Evolutionary conservation across 2,329 filamentous ascomycete genomes (phyloP).

Genomic region (Fusarium duplospermum): DNA sequence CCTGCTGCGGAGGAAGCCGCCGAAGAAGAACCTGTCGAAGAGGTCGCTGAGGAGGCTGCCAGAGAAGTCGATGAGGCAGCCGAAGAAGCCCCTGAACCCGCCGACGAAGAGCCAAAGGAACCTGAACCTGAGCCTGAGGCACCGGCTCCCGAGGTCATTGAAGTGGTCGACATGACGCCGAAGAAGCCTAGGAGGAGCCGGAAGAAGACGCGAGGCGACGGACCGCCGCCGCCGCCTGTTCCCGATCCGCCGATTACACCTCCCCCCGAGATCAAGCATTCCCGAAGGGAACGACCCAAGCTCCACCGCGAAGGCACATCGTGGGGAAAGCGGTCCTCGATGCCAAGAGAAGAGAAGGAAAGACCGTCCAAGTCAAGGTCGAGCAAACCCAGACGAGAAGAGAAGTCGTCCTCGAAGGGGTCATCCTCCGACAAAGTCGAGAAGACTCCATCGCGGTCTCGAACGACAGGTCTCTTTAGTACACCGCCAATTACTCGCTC

Average conservation of each 20-base stretch:
- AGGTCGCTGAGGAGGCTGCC: slow-evolving; percentile 22
- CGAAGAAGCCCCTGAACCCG: background rate
- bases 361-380: slow-evolving; percentile 68
- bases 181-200: slow-evolving; percentile 58
- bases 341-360: slow-evolving; percentile 58
- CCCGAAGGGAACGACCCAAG: slow-evolving; percentile 81
- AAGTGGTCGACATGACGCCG: slow-evolving; percentile 63
- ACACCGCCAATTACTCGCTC: slow-evolving; percentile 75
- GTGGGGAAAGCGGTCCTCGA: slow-evolving; percentile 81
- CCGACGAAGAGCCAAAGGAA: slow-evolving; percentile 46
- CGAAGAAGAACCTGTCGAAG: slow-evolving; percentile 27
- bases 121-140: slow-evolving; percentile 35
- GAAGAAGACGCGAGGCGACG: slow-evolving; percentile 53
- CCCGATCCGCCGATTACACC: slow-evolving; percentile 61
- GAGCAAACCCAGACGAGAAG: slow-evolving; percentile 69
- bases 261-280: slow-evolving; percentile 67
- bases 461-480: slow-evolving; percentile 73
- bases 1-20: slow-evolving; percentile 37
- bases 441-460: slow-evolving; percentile 65
- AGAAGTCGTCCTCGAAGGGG: slow-evolving; percentile 72
- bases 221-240: slow-evolving; percentile 54
- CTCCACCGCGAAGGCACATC: slow-evolving; percentile 77
- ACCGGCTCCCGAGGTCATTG: slow-evolving; percentile 47
- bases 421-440: slow-evolving; percentile 78
- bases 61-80: slow-evolving; percentile 33